phyloP scores from a whole-genome alignment of 139 green algal species.

The Chlorella sp. region DNA sequence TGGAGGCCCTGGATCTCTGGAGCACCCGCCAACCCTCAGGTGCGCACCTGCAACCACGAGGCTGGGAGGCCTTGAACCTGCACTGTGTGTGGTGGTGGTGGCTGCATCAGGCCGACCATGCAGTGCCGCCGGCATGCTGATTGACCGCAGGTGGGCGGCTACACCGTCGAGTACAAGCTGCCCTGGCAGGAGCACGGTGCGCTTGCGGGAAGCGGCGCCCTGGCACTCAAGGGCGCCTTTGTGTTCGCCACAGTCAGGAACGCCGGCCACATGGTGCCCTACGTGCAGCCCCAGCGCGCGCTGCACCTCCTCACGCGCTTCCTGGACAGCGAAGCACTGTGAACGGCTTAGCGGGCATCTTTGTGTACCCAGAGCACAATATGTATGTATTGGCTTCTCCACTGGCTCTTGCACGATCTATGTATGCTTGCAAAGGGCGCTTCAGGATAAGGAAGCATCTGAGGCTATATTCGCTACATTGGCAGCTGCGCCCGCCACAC shows the following conservation, averaged over 20 bases:
- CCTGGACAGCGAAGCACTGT: neutral
- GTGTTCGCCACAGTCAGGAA: neutral
- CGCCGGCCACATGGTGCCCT: slow-evolving; percentile 25
- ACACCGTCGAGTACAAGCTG: slow-evolving; percentile 17
- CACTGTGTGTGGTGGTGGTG: no score
- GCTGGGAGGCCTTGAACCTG: no score
- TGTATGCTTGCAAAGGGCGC: no score
- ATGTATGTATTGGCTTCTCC: no score
- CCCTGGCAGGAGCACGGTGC: neutral
- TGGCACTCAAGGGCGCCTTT: neutral
- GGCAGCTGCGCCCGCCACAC: no score
- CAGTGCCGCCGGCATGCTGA: neutral
- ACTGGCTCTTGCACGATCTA: no score
- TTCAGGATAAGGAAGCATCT: no score
- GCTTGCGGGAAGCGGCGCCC: neutral
- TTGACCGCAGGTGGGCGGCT: slow-evolving; percentile 24
- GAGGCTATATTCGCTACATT: no score
- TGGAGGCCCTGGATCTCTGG: slow-evolving; percentile 82
- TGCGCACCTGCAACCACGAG: neutral
- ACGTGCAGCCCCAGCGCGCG: slow-evolving; percentile 26
- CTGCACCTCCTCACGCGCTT: slow-evolving; percentile 12
- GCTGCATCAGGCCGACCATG: no score
- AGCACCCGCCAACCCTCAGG: neutral
- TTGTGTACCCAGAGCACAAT: no score
- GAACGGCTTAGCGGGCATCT: no score